Percentiles rank a stretch among this genome's conserved stretches.
These are phyloP conservation scores for Aureobasidium sp. DNA, from an alignment of 2,329 filamentous ascomycete genomes.

Conservation along the genomic window DNA sequence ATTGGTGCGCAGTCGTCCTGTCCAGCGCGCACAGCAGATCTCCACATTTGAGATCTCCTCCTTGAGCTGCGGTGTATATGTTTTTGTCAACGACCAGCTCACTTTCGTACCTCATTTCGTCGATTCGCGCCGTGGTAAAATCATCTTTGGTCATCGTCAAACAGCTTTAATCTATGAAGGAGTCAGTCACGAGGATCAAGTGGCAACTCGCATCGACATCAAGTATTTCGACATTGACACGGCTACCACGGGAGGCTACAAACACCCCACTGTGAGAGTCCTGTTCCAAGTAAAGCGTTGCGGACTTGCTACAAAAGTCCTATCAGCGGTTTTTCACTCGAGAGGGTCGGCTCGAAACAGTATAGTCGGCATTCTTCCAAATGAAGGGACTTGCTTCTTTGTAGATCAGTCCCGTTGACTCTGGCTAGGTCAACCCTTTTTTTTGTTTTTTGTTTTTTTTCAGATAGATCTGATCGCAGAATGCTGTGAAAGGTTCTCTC, in stretches of 20 bases:
- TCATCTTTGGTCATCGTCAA: slow-evolving; percentile 28
- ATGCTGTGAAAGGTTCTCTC: too few relatives aligned
- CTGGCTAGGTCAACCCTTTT: too few relatives aligned
- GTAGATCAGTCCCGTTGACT: too few relatives aligned
- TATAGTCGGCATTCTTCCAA: too few relatives aligned
- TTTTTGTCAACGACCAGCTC: slow-evolving; percentile 32
- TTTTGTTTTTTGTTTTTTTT: too few relatives aligned
- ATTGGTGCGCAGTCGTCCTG: neutral
- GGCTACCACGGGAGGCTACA: slow-evolving; percentile 27
- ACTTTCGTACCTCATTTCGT: slow-evolving; percentile 37
- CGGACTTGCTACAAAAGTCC: too few relatives aligned
- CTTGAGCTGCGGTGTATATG: slow-evolving; percentile 40
- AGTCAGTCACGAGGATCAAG: slow-evolving; percentile 13
- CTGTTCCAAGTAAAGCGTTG: too few relatives aligned
- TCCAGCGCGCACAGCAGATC: slow-evolving; percentile 2
- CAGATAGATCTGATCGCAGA: too few relatives aligned
- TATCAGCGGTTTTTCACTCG: too few relatives aligned
- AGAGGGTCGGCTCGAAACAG: too few relatives aligned
- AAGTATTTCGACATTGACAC: slow-evolving; percentile 37
- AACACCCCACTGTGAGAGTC: slow-evolving; percentile 30
- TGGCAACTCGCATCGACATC: slow-evolving; percentile 35
- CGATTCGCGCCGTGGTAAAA: slow-evolving; percentile 35
- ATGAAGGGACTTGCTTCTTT: too few relatives aligned
- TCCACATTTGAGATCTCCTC: slow-evolving; percentile 30
- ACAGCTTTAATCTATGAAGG: slow-evolving; percentile 24